Evolutionary conservation across 73 alveolate species (phyloP).

Genomic region (Paramecium sonneborni): DNA sequence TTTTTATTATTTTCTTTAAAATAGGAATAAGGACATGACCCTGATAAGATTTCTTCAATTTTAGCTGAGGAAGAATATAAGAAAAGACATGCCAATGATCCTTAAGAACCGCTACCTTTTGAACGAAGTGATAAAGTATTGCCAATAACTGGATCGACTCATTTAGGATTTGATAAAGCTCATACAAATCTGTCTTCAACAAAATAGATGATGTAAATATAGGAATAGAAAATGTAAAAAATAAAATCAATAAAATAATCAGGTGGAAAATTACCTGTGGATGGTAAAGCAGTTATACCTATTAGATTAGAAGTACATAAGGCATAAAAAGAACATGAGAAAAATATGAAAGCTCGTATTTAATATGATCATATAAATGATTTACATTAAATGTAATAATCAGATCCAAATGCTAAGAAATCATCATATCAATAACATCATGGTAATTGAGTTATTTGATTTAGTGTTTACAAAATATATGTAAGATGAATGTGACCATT

Average conservation of each 20-base stretch:
- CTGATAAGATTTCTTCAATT: slow-evolving; percentile 48
- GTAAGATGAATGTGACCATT: slow-evolving; percentile 67
- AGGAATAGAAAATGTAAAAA: slow-evolving; percentile 59
- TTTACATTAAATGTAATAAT: slow-evolving; percentile 30
- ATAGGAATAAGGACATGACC: slow-evolving; percentile 66
- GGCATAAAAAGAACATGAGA: slow-evolving; percentile 56
- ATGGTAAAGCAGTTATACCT: slow-evolving; percentile 2
- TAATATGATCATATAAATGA: slow-evolving; percentile 67
- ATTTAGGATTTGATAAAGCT: slow-evolving; percentile 67
- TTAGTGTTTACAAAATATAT: slow-evolving; percentile 61
- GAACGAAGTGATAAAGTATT: slow-evolving; percentile 60
- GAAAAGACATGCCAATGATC: slow-evolving; percentile 63
- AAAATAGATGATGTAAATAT: slow-evolving; percentile 51
- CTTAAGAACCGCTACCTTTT: slow-evolving; percentile 59
- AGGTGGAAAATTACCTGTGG: slow-evolving; percentile 60
- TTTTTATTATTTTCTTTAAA: background rate
- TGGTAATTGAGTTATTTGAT: background rate
- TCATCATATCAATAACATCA: slow-evolving; percentile 47
- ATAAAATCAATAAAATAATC: slow-evolving; percentile 31
- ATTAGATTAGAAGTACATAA: slow-evolving; percentile 47
- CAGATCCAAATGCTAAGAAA: slow-evolving; percentile 46
- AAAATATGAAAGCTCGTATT: slow-evolving; percentile 60
- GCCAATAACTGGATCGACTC: slow-evolving; percentile 62
- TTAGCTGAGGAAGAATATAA: slow-evolving; percentile 48
- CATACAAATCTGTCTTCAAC: slow-evolving; percentile 60